Percentiles rank a stretch among this genome's conserved stretches.
Evolutionary conservation across 805 yeast genomes (phyloP).

Genomic region (Komagataella ulmi): DNA sequence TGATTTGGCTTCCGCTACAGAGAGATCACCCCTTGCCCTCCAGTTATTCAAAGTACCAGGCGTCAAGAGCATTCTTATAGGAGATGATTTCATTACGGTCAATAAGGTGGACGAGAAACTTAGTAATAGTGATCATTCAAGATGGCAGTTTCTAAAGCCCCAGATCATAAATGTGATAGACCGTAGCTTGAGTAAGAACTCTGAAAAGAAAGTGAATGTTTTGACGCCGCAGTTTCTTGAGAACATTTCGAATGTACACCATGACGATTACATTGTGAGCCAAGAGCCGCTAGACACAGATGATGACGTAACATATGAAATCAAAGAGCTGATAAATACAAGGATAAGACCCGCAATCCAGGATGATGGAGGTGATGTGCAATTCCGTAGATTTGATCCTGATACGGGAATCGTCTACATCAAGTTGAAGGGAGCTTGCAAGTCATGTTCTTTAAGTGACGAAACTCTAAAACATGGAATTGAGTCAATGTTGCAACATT

Average conservation of each 20-base stretch:
- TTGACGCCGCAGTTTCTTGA: slow-evolving; percentile 15
- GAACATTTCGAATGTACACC: neutral
- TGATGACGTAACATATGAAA: slow-evolving; percentile 53
- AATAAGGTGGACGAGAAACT: slow-evolving; percentile 31
- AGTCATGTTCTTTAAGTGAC: slow-evolving; percentile 56
- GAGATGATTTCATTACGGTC: slow-evolving; percentile 60
- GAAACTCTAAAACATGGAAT: slow-evolving; percentile 58
- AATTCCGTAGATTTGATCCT: slow-evolving; percentile 45
- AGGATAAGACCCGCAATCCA: slow-evolving; percentile 63
- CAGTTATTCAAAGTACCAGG: slow-evolving; percentile 47
- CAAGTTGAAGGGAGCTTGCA: slow-evolving; percentile 55
- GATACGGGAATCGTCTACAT: slow-evolving; percentile 44
- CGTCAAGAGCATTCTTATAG: slow-evolving; percentile 61
- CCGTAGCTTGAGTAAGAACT: slow-evolving; percentile 9
- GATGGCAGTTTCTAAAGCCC: slow-evolving; percentile 16
- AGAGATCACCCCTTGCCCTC: slow-evolving; percentile 50
- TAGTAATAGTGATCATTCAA: slow-evolving; percentile 18
- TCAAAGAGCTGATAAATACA: slow-evolving; percentile 56
- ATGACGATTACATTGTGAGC: slow-evolving; percentile 1
- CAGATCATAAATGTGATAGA: slow-evolving; percentile 9
- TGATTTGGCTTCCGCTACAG: slow-evolving; percentile 36
- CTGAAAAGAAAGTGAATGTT: slow-evolving; percentile 9
- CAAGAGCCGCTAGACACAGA: slow-evolving; percentile 37
- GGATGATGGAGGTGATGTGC: slow-evolving; percentile 68
- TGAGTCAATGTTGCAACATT: slow-evolving; percentile 58